Conservation (phyloP, 495 filamentous ascomycete genomes). For the Sordaria brevicollis region DNA sequence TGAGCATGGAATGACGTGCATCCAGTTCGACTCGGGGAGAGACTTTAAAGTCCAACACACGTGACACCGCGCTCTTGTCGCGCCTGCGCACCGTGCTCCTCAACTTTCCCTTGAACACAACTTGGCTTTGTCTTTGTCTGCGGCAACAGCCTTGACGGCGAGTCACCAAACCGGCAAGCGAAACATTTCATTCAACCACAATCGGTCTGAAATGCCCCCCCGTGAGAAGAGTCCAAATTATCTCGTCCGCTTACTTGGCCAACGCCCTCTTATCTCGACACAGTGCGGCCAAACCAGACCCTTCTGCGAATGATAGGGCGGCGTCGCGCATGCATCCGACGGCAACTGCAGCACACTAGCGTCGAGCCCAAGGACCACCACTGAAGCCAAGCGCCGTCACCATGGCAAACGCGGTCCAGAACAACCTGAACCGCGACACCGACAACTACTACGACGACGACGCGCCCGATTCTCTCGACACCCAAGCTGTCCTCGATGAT, state of each 20-base stretch:
- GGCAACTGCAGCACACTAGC: neutral
- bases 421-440: constrained; percentile 9
- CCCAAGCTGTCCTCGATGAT: constrained; percentile 12
- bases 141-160: neutral
- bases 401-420: neutral
- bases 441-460: constrained; percentile 11
- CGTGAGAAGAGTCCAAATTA: neutral
- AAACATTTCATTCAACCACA: neutral
- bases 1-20: neutral
- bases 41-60: no score
- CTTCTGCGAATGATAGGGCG: neutral
- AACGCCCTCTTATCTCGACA: neutral
- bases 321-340: neutral
- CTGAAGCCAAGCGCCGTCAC: neutral
- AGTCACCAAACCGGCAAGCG: neutral
- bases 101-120: neutral
- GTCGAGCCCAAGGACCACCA: neutral
- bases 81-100: constrained; percentile 2
- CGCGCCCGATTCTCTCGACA: constrained; percentile 18
- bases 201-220: neutral
- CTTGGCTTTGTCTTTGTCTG: neutral
- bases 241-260: neutral
- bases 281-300: neutral
- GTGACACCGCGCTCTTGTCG: constrained; percentile 14
- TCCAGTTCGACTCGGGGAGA: no score